These are phyloP conservation scores for Aphanoascus verrucosus DNA, from an alignment of 2,329 filamentous ascomycete species.

Conservation along the genomic window DNA sequence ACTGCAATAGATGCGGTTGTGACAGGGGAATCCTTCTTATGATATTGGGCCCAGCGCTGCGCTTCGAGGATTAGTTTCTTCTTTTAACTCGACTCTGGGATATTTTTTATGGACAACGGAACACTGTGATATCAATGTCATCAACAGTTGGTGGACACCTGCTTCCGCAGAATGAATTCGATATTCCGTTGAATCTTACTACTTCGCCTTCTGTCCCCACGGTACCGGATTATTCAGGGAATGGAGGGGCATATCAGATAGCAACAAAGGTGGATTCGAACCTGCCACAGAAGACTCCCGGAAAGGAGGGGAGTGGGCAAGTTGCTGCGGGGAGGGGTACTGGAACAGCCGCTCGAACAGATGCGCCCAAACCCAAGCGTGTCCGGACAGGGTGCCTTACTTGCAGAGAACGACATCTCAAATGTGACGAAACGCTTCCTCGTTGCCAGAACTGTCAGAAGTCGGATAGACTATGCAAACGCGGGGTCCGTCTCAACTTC, in stretches of 20 bases:
- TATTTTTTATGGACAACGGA: constrained; percentile 4
- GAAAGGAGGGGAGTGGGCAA: constrained; percentile 7
- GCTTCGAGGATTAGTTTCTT: constrained; percentile 10
- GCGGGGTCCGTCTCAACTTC: constrained; percentile 80
- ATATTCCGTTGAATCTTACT: constrained; percentile 16
- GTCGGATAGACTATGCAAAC: constrained; percentile 73
- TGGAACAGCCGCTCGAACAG: constrained; percentile 15
- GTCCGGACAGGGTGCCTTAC: constrained; percentile 86
- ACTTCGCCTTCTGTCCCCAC: constrained; percentile 11
- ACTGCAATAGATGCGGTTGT: constrained; percentile 12
- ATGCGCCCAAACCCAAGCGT: constrained; percentile 57
- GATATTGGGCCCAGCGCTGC: constrained; percentile 11
- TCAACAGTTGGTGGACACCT: constrained; percentile 17
- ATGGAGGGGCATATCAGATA: constrained; percentile 13
- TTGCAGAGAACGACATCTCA: constrained; percentile 78
- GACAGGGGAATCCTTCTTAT: constrained; percentile 2
- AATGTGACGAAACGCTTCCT: constrained; percentile 68
- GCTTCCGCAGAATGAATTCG: constrained; percentile 19
- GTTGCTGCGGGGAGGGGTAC: background rate
- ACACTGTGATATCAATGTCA: constrained; percentile 18
- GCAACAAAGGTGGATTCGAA: constrained; percentile 9
- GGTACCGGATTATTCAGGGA: constrained; percentile 10
- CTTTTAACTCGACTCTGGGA: background rate
- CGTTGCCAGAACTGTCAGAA: constrained; percentile 73
- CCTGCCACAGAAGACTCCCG: constrained; percentile 4